Evolutionary conservation across 257 asterid genomes (phyloP).

Genomic region (Handroanthus guayacan): DNA sequence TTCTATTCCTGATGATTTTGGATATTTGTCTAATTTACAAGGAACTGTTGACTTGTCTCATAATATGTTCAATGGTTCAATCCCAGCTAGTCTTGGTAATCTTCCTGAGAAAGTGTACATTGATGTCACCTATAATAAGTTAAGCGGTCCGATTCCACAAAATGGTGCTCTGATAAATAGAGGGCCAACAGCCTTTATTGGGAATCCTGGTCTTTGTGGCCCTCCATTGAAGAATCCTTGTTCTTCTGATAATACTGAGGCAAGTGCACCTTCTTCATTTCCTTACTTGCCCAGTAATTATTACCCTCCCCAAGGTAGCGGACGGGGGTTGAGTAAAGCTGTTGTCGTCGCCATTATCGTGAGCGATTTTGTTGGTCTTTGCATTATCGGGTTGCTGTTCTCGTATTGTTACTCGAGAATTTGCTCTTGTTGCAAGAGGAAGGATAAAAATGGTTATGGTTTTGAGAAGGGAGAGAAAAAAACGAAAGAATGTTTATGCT

Average conservation of each 20-base stretch:
- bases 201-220: slow-evolving; percentile 87
- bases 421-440: slow-evolving; percentile 51
- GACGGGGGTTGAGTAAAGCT: slow-evolving; percentile 59
- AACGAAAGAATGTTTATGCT: slow-evolving; percentile 70
- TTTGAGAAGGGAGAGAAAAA: slow-evolving; percentile 57
- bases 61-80: slow-evolving; percentile 71
- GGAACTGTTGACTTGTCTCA: slow-evolving; percentile 86
- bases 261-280: slow-evolving; percentile 56
- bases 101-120: slow-evolving; percentile 93
- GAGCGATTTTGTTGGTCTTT: slow-evolving; percentile 80
- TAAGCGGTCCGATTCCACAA: slow-evolving; percentile 92
- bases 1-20: slow-evolving; percentile 72
- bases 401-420: slow-evolving; percentile 76
- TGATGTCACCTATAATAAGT: slow-evolving; percentile 74
- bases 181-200: slow-evolving; percentile 97
- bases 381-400: slow-evolving; percentile 72
- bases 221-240: slow-evolving; percentile 85
- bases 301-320: slow-evolving; percentile 49
- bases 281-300: slow-evolving; percentile 68
- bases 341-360: slow-evolving; percentile 66
- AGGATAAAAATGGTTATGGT: slow-evolving; percentile 45
- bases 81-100: slow-evolving; percentile 80
- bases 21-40: slow-evolving; percentile 65
- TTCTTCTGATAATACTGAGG: slow-evolving; percentile 47
- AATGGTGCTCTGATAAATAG: slow-evolving; percentile 82